Evolutionary conservation across 2,329 filamentous ascomycete genomes (phyloP).

Genomic region (Blumeria graminis): DNA sequence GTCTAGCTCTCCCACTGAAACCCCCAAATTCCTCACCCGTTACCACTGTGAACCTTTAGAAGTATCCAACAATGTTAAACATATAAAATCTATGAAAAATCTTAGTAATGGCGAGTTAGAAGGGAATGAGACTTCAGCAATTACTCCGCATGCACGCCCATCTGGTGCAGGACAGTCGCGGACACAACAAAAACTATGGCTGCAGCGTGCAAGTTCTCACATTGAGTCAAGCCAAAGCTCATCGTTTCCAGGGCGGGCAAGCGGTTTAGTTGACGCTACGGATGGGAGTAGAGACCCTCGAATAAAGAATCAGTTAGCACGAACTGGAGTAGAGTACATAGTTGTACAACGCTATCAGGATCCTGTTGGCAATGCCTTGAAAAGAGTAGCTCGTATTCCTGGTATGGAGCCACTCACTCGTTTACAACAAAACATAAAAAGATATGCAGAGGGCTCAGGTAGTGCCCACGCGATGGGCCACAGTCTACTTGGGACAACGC

Average conservation of each 20-base stretch:
- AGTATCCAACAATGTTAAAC: slow-evolving; percentile 9
- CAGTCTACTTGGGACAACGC: slow-evolving; percentile 14
- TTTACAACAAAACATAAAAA: slow-evolving; percentile 20
- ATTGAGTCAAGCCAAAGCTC: slow-evolving; percentile 37
- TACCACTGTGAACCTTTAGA: slow-evolving; percentile 2
- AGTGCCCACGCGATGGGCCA: slow-evolving; percentile 14
- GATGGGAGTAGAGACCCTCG: slow-evolving; percentile 35
- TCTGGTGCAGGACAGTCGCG: slow-evolving; percentile 27
- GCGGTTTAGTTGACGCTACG: slow-evolving; percentile 18
- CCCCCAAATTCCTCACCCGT: slow-evolving; percentile 21
- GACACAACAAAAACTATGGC: slow-evolving; percentile 52
- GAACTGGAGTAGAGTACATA: slow-evolving; percentile 49
- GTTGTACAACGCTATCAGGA: slow-evolving; percentile 51
- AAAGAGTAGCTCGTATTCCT: slow-evolving; percentile 26
- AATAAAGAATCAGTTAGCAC: slow-evolving; percentile 39
- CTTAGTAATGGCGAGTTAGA: slow-evolving; percentile 17
- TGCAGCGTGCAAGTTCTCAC: slow-evolving; percentile 47
- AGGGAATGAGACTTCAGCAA: slow-evolving; percentile 17
- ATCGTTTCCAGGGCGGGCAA: slow-evolving; percentile 14
- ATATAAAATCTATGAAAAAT: slow-evolving; percentile 14
- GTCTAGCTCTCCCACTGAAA: slow-evolving; percentile 25
- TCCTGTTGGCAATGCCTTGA: slow-evolving; percentile 38
- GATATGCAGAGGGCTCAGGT: slow-evolving; percentile 9
- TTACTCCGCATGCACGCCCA: slow-evolving; percentile 19
- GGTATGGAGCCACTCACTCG: slow-evolving; percentile 25